Percentiles rank a stretch among this genome's conserved stretches.
Evolutionary conservation across 2,329 filamentous ascomycete genomes (phyloP).

Genomic region (Blastomyces emzantsi): DNA sequence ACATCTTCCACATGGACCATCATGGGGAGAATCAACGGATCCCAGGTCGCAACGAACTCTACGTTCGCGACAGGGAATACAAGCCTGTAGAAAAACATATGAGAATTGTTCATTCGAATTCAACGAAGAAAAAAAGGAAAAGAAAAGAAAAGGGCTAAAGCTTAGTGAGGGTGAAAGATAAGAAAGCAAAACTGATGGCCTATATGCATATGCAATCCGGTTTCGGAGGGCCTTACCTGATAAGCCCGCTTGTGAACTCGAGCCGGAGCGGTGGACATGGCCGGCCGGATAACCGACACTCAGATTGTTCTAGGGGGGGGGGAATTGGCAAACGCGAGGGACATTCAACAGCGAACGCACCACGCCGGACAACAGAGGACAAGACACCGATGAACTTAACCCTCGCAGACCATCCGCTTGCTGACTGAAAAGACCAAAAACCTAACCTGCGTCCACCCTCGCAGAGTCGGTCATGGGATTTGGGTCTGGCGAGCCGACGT

Average conservation of each 20-base stretch:
- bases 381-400: neutral
- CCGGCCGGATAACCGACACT: neutral
- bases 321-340: neutral
- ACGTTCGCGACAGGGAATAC: constrained; percentile 19
- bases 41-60: constrained; percentile 19
- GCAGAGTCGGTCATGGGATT: neutral
- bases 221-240: constrained; percentile 15
- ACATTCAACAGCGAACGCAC: neutral
- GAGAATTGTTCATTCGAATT: constrained; percentile 5
- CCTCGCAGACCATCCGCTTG: neutral
- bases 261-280: constrained; percentile 14
- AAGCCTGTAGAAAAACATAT: constrained; percentile 13
- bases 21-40: constrained; percentile 17
- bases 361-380: neutral
- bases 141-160: too few species aligned
- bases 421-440: too few species aligned
- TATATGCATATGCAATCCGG: neutral
- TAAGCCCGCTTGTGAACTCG: constrained; percentile 20
- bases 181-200: neutral
- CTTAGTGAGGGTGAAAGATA: neutral
- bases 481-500: too few species aligned
- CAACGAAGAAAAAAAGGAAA: too few species aligned
- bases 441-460: too few species aligned
- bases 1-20: constrained; percentile 19
- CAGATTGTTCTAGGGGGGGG: too few species aligned